A percentile compares a stretch with the other conserved stretches of the same genome.
Evolutionary conservation across 495 filamentous ascomycete genomes (phyloP).

Genomic region (Aspergillus campestris): DNA sequence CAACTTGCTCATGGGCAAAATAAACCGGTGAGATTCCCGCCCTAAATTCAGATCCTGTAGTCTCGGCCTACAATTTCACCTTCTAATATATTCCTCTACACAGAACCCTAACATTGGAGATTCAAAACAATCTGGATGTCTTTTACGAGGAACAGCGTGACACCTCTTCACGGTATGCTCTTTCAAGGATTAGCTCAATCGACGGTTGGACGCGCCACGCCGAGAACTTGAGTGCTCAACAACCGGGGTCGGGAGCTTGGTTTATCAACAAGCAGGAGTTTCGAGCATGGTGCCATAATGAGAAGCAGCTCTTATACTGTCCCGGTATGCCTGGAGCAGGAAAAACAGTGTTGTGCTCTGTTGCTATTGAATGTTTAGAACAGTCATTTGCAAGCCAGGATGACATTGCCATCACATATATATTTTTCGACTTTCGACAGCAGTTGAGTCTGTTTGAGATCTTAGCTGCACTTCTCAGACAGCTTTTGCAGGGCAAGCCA

Average conservation of each 20-base stretch:
- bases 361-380: background rate
- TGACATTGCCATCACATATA: conserved; percentile 1
- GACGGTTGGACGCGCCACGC: too few relatives aligned
- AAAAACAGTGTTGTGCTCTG: background rate
- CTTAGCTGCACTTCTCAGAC: background rate
- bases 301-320: too few relatives aligned
- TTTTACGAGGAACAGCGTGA: too few relatives aligned
- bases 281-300: too few relatives aligned
- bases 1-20: background rate
- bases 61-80: too few relatives aligned
- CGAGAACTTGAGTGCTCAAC: too few relatives aligned
- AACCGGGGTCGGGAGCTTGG: too few relatives aligned
- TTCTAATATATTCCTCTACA: background rate
- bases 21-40: background rate
- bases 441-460: background rate
- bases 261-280: too few relatives aligned
- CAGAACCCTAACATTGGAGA: background rate
- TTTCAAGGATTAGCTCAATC: too few relatives aligned
- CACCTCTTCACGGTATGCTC: too few relatives aligned
- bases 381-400: background rate
- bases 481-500: background rate
- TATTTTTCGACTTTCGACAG: background rate
- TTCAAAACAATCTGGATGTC: too few relatives aligned
- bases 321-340: background rate
- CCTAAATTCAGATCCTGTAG: background rate